Percentiles rank a stretch among this genome's conserved stretches.
phyloP scores from a whole-genome alignment of 306 rosid species.

The Ochetophila trinervis region DNA sequence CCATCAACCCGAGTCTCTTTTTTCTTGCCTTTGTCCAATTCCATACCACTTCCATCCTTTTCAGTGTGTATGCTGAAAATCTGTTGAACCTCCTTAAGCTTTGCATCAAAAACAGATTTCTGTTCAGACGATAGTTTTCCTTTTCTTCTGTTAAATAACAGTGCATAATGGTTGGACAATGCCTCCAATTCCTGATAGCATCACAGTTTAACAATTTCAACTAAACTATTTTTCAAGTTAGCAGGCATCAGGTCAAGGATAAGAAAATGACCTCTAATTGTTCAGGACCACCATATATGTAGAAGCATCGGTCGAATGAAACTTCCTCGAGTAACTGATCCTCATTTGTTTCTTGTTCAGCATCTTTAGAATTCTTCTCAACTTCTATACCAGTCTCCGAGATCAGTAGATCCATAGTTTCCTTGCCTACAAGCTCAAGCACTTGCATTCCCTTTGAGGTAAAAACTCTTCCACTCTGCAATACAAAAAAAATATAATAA shows the following conservation, averaged over 20 bases:
- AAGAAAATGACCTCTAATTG: slow-evolving; percentile 79
- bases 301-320: slow-evolving; percentile 94
- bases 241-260: slow-evolving; percentile 15
- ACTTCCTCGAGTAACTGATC: slow-evolving; percentile 80
- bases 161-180: slow-evolving; percentile 80
- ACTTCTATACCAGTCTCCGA: slow-evolving; percentile 91
- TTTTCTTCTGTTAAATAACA: slow-evolving; percentile 82
- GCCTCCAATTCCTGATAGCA: slow-evolving; percentile 81
- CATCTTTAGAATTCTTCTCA: slow-evolving; percentile 50
- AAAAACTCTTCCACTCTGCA: slow-evolving; percentile 88
- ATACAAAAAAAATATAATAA: slow-evolving; percentile 19
- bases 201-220: slow-evolving; percentile 14
- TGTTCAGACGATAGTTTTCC: slow-evolving; percentile 69
- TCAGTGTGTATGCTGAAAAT: slow-evolving; percentile 67
- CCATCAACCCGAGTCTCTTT: slow-evolving; percentile 60
- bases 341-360: slow-evolving; percentile 46
- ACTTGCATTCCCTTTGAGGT: slow-evolving; percentile 97
- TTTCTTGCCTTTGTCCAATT: slow-evolving; percentile 70
- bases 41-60: slow-evolving; percentile 53
- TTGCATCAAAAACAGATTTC: slow-evolving; percentile 70
- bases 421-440: slow-evolving; percentile 93
- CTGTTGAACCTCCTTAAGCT: slow-evolving; percentile 87
- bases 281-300: slow-evolving; percentile 98
- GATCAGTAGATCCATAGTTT: slow-evolving; percentile 84
- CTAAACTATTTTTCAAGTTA: slow-evolving; percentile 13